Evolutionary conservation across 345 rosid genomes (phyloP), one percentile per base, ranked within the genome.

Genomic region (Populus pruinosa): DNA sequence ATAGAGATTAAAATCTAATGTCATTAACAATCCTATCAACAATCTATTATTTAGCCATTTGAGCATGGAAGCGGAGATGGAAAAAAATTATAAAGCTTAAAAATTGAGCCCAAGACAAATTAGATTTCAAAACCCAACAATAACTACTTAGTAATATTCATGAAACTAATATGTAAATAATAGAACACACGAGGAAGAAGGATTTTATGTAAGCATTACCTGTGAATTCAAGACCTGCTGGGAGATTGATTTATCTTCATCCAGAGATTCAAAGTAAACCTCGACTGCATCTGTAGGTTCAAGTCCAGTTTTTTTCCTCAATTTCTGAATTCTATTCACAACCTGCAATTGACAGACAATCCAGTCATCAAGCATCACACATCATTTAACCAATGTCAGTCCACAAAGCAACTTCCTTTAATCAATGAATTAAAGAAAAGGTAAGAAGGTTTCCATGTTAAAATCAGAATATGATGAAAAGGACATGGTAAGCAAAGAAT

Each of bases 231-330:
- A 47, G 81, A 92, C 88, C 81, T 80, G 91, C 43, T 83, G 87
- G 23, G 87, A 83, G 49, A 79, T 81, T 65, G 91, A 84, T 69
- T 86, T 82, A 84, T 90, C 87, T 64, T 89, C 86, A 82, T 94
- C 97, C 78, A 89, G 73, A 65, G 97, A 87, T 76, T 91, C 91
- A 80, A 94, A 88, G 80, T 91, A 96, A 64, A 96, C 97, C 72
- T 94, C 99, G 82, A 96, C 99, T 73, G 73, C 35, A 76, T 96
- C 99, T 11, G 93, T 96, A 64, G 97, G 99, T 82, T 94, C 97
- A 53, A 96, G 88, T 69, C 89, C 93, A 81, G 87, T 86, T 82
- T 91, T 94, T 79, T 94, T 96, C 71, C 97, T 86, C 64, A 91
- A 76, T 81, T 96, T 96, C 82, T 96, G 99, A 72, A 96, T 91